Evolutionary conservation across 148 eudicot genomes (phyloP), one percentile per base, ranked within the genome.

Genomic region (Diospyros lotus): DNA sequence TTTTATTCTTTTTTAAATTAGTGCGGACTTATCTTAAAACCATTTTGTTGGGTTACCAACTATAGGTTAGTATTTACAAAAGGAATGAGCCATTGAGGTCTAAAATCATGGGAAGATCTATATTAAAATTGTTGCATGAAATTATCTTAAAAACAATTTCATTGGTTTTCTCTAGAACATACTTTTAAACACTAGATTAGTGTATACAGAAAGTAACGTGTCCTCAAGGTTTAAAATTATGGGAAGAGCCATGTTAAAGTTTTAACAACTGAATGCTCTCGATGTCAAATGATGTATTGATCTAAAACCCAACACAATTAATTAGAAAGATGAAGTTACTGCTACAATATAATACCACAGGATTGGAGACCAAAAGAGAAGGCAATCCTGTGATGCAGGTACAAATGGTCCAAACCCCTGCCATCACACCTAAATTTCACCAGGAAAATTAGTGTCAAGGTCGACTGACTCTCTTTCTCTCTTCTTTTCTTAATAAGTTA

Each of bases 221-320:
- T 18, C 52, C 8, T 66, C 14, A 50, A 68, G 58, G 56, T 50
- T 50, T 48, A 50, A 68, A 68, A 4, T 68, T 12, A 17, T 53
- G 56, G 1, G 10, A 50, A 7, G 55, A 68, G 10, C 56, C 28
- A 18, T 14, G 42, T 71, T 4, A 2, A 58, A 43, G 14, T 40
- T 56, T 14, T 17, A 70, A 40, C 58, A 5, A 10, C 6, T 9
- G n/a, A 51, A 38, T 4, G 5, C 38, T 70, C 73, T 52, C 3
- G 9, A 2, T 55, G 41, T 70, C 13, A 15, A 41, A 41, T 41
- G 55, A 70, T 8, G 12, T 38, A 54, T n/a, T 9, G 4, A 71
- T 71, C 64, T 15, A 17, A 58, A 71, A 56, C 53, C 11, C 58
- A 71, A 71, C 52, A 51, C 28, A 28, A 28, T 28, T 28, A 66